Base-by-base conservation (phyloP, 495 filamentous ascomycete species). In the Penicillium bialowiezense region DNA sequence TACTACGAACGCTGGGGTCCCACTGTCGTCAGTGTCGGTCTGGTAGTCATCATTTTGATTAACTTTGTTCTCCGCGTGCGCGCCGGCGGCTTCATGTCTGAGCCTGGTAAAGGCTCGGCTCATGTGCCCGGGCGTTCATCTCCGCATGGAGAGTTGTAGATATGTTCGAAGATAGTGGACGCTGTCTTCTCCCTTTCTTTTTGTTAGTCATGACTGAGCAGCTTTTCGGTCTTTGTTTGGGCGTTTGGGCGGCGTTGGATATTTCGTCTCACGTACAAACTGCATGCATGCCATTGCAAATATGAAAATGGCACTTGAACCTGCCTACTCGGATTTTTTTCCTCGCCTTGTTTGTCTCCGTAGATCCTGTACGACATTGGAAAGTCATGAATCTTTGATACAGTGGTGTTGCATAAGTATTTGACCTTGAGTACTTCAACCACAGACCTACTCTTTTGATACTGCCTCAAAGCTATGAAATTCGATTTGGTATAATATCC, bases 1-100 rank as follows among this genome's bases (percentile, higher is more conserved):
- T 97, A 95, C 72, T 91, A 97, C 64, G 93, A 98, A 63, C 84
- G 82, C 54, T 85, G 79, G 71, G 93, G 93, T 0, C 93, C 93
- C 3, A 91, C 77, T 4, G 60, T 86, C n/a, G 72, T 98, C n/a
- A 91, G 89, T 50, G 50, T 71, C 10, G 79, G 85, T 19, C 68
- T 98, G 42, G 76, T 95, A 14, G 72, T 76, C 0, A 86, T 90
- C 7, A 79, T 96, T 21, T 71, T 78, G 21, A 59, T 95, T 31
- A 95, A 91, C 66, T 93, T 95, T 72, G 88, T 39, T 2, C 29
- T 76, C 39, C 62, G 71, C 1, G 55, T 68, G 7, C 62, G 61
- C 7, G 55, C 69, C 29, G 58, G 63, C n/a, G 67, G 64, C 1
- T 72, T 74, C 37, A 55, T 62, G 49, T 44, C 56, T 29, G 43